Conservation (phyloP, 2,329 filamentous ascomycete species). For the Tolypocladium inflatum region DNA sequence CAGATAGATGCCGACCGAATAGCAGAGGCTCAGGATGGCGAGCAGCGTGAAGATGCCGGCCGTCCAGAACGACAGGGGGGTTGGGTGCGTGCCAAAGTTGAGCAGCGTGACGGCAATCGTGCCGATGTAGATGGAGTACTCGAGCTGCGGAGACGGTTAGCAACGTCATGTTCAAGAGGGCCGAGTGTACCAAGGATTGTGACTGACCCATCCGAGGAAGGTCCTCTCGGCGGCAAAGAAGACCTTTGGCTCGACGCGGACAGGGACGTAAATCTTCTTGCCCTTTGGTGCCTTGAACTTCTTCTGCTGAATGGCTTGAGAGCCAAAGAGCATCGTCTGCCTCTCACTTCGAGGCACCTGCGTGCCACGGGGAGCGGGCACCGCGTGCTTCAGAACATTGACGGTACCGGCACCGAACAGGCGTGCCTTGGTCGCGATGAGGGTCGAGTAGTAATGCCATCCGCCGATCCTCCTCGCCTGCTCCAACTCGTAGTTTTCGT, state of each 20-base stretch:
- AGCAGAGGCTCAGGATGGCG: conserved; percentile 68
- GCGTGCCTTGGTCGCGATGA: conserved; percentile 38
- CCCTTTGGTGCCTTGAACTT: conserved; percentile 67
- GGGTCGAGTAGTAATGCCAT: conserved; percentile 60
- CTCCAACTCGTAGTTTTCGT: conserved; percentile 65
- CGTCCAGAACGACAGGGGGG: conserved; percentile 52
- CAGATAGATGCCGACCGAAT: conserved; percentile 75
- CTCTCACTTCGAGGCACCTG: conserved; percentile 49
- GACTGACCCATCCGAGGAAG: conserved; percentile 80
- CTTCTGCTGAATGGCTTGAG: conserved; percentile 44
- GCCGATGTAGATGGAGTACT: conserved; percentile 91
- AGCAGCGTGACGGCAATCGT: conserved; percentile 76
- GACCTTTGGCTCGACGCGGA: conserved; percentile 94
- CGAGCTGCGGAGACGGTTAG: conserved; percentile 47
- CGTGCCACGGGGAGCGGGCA: conserved; percentile 46
- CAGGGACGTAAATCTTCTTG: conserved; percentile 91
- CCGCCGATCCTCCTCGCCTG: conserved; percentile 70
- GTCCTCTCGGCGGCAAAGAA: conserved; percentile 95
- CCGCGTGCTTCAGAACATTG: conserved; percentile 36
- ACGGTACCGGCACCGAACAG: conserved; percentile 31
- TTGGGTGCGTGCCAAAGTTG: conserved; percentile 62
- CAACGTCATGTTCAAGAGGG: conserved; percentile 7
- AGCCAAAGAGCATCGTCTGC: conserved; percentile 42
- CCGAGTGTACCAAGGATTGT: neutral
- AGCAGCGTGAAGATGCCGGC: conserved; percentile 75